Base-by-base conservation (phyloP, 148 eudicot genomes). In the Agrostemma githago region DNA sequence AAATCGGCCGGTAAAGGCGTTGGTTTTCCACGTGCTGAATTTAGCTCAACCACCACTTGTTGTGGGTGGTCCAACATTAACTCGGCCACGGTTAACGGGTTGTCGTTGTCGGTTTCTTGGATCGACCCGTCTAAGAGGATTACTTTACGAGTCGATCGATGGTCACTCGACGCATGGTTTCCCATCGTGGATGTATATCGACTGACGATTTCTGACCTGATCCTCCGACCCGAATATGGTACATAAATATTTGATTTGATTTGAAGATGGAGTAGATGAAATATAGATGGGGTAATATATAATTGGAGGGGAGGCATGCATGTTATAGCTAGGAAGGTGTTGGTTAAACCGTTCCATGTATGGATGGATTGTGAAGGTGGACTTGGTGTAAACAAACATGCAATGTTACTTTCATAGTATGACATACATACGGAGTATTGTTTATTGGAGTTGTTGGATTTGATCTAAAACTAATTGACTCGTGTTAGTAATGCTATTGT, bases 61-160 rank as follows among this genome's bases (percentile, higher is more conserved):
- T 88, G 90, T 17, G 96, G 98, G 62, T 87, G 70, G 58, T 93
- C 98, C 34, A 93, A 41, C 98, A 93, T 93, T 19, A 93, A 83
- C 75, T 93, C 98, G 0, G 98, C 98, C 8, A 77, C 96, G 0
- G 89, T 93, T 46, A 88, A 19, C 0, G 90, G 83, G 58, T 73
- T 60, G 62, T 26, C 34, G 34, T 26, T 26, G 34, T 89, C 79
- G 76, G 81, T 82, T 60, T 85, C 82, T 15, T 81, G 79, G 7
- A 90, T 72, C 3, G 81, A 76, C 7, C 96, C 98, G 64, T 89
- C 85, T 3, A 82, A 72, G 0, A 93, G 76, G 19, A 93, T 83
- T 37, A 93, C 96, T 66, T 81, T 93, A 4, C 94, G 90, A 41
- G 81, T 70, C 60, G 75, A 12, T 10, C 68, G 66, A 8, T 85